Percentiles rank a stretch among this genome's conserved stretches.
These are phyloP conservation scores for Solanum pinnatisectum DNA, from an alignment of 257 asterid genomes.

Conservation along the genomic window DNA sequence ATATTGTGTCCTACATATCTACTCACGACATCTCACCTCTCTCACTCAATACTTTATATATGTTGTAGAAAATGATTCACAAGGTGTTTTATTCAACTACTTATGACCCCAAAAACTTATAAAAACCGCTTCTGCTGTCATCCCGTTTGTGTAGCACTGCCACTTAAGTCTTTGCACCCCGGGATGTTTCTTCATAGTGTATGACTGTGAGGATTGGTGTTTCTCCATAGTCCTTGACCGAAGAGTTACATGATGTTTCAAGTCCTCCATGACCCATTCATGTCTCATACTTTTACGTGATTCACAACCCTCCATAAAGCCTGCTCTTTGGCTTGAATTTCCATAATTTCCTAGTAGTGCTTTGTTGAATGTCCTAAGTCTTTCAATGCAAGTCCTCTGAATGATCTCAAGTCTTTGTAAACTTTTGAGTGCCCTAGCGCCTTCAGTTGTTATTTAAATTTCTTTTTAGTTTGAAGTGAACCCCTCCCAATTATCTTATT, in stretches of 20 bases:
- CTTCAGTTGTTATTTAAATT: neutral
- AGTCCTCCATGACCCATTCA: neutral
- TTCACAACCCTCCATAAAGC: neutral
- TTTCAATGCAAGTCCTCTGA: neutral
- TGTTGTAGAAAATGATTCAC: neutral
- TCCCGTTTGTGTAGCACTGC: neutral
- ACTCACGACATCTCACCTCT: neutral
- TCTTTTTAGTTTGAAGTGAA: neutral
- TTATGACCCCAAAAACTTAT: neutral
- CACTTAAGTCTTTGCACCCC: neutral
- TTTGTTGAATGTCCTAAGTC: neutral
- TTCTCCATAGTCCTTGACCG: neutral
- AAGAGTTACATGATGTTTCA: neutral
- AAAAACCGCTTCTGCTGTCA: neutral
- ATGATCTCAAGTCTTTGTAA: neutral
- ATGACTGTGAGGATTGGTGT: neutral
- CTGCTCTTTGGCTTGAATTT: neutral
- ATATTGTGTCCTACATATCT: neutral
- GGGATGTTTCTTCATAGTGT: neutral
- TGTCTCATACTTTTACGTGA: neutral
- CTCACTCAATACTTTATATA: neutral
- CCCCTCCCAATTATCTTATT: neutral
- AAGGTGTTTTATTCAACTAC: neutral
- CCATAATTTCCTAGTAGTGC: neutral
- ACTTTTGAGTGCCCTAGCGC: neutral